A percentile compares a stretch with the other conserved stretches of the same genome.
Evolutionary conservation across 2,329 filamentous ascomycete genomes (phyloP).

Genomic region (Epichloe coenophiala): DNA sequence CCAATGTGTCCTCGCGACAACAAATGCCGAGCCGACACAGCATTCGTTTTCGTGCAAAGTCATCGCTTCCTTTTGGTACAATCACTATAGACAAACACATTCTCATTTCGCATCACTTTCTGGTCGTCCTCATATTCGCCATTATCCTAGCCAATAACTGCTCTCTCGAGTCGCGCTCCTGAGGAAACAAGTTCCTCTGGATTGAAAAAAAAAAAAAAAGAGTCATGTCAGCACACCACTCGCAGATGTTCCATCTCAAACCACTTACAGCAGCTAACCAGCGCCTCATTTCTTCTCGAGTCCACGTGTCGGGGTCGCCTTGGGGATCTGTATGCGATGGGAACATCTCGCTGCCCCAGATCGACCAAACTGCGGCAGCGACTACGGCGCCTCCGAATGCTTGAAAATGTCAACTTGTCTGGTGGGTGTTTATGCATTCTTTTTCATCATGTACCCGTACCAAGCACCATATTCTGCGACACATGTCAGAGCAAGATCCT

Average conservation of each 20-base stretch:
- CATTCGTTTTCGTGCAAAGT: too few species aligned
- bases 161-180: constrained; percentile 28
- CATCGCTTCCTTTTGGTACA: too few species aligned
- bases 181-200: constrained; percentile 34
- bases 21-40: too few species aligned
- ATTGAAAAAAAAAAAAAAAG: too few species aligned
- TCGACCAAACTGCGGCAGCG: constrained; percentile 68
- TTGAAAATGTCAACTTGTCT: constrained; percentile 14
- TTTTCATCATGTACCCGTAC: constrained; percentile 27
- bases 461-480: constrained; percentile 54
- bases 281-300: constrained; percentile 60
- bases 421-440: not conserved
- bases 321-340: constrained; percentile 62
- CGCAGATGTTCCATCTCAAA: not conserved
- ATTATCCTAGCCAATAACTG: constrained; percentile 32
- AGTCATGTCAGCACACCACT: not conserved
- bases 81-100: too few species aligned
- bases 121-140: constrained; percentile 32
- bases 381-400: constrained; percentile 74
- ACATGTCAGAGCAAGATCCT: not conserved
- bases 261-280: constrained; percentile 68
- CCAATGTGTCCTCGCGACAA: too few species aligned
- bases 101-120: constrained; percentile 7
- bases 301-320: constrained; percentile 61
- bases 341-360: constrained; percentile 79